Conservation (phyloP, 2,329 filamentous ascomycete species). For the Myriosclerotinia curreyana region DNA sequence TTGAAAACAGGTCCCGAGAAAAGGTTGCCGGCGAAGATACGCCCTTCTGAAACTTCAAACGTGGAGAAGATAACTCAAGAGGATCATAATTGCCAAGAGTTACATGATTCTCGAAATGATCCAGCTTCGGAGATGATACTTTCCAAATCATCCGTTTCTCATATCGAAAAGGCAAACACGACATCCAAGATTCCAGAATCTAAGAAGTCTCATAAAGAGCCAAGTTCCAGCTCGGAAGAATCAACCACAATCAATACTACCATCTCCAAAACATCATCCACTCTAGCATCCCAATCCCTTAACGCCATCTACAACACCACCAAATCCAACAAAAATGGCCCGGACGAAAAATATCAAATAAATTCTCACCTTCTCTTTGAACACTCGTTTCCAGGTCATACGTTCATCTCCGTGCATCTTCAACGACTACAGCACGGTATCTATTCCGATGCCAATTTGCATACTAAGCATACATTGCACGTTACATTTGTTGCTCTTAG, state of each 20-base stretch:
- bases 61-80: background rate
- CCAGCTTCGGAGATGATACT: background rate
- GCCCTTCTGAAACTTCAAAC: background rate
- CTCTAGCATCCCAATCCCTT: too few species aligned
- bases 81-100: background rate
- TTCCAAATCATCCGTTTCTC: background rate
- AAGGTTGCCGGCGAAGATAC: background rate
- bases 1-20: background rate
- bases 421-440: conserved; percentile 50
- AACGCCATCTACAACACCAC: background rate
- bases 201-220: background rate
- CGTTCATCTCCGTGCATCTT: conserved; percentile 49
- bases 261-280: background rate
- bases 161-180: background rate
- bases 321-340: conserved; percentile 28
- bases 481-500: conserved; percentile 49
- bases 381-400: conserved; percentile 46
- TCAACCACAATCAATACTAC: background rate
- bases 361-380: conserved; percentile 48
- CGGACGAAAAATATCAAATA: conserved; percentile 32
- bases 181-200: background rate
- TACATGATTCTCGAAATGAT: too few species aligned
- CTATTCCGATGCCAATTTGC: conserved; percentile 45
- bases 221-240: background rate
- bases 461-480: conserved; percentile 43